Evolutionary conservation across 495 filamentous ascomycete species (phyloP), one percentile per base, ranked within the genome.

Genomic region (Tuber melanosporum): DNA sequence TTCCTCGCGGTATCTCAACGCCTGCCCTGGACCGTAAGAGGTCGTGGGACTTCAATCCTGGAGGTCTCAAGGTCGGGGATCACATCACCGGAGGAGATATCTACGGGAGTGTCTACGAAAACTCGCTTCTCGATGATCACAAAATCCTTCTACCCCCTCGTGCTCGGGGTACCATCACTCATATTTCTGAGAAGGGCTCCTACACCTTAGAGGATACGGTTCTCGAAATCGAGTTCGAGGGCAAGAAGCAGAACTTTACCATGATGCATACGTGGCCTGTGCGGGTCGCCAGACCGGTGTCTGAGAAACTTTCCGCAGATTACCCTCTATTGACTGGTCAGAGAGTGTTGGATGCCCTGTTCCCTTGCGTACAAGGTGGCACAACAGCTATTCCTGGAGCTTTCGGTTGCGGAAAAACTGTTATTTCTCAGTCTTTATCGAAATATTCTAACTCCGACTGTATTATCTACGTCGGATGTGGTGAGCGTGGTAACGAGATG

Each of bases 261-360:
- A 98, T 99, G 95, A 97, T 98, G 95, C 95, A 99, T 85, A 91
- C 91, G 76, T 99, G 95, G 95, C 95, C 95, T n/a, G 95, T 98
- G 75, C 95, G 95, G 87, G 95, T 95, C 49, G 94, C 96, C 70
- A 91, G 95, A 79, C 95, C 95, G 22, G 89, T 91, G 32, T 92
- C 90, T 75, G 96, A 98, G 87, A 97, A 93, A 86, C 89, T 96
- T 76, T 90, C 94, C 41, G 92, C 94, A 79, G 88, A 94, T 85
- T 88, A 90, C 79, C 95, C 96, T 47, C 94, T 98, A 86, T 89
- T 99, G 81, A 95, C 98, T 83, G 95, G 95, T 26, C 95, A 98
- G 87, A 89, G 95, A 84, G 95, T 99, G 82, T 87, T 98, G 81
- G 95, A 99, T 84, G 92, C 95, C 83, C 90, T 99, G n/a, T 99